Conservation (phyloP, 2,329 filamentous ascomycete genomes). For the Penicillium sp. region DNA sequence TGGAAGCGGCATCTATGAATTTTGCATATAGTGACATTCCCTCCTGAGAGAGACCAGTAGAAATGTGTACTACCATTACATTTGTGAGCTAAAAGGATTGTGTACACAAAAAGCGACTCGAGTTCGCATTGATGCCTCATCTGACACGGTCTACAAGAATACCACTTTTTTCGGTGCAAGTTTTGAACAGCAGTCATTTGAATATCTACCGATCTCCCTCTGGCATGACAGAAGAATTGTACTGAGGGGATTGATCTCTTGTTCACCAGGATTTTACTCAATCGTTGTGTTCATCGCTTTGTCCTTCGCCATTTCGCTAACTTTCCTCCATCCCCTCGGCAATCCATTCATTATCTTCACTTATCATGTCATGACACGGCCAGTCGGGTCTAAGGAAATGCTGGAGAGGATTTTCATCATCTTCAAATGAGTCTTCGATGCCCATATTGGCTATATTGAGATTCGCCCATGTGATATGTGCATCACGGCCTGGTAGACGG, state of each 20-base stretch:
- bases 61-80: neutral
- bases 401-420: neutral
- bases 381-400: conserved; percentile 1
- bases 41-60: neutral
- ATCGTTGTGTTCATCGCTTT: no score
- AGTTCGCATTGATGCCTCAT: no score
- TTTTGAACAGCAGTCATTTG: no score
- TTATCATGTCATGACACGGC: conserved; percentile 1
- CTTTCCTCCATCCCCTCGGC: no score
- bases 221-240: no score
- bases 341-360: conserved; percentile 3
- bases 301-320: no score
- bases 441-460: conserved; percentile 7
- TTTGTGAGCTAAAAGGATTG: neutral
- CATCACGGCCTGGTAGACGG: conserved; percentile 5
- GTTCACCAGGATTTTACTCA: no score
- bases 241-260: no score
- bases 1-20: neutral
- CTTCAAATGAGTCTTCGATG: conserved; percentile 8
- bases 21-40: neutral
- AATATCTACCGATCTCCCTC: no score
- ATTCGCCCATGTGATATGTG: neutral
- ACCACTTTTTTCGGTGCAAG: no score
- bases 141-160: no score
- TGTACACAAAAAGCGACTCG: no score